These are phyloP conservation scores for Pythium pyrilobum DNA, from an alignment of 352 stramenopile species.

Conservation along the genomic window DNA sequence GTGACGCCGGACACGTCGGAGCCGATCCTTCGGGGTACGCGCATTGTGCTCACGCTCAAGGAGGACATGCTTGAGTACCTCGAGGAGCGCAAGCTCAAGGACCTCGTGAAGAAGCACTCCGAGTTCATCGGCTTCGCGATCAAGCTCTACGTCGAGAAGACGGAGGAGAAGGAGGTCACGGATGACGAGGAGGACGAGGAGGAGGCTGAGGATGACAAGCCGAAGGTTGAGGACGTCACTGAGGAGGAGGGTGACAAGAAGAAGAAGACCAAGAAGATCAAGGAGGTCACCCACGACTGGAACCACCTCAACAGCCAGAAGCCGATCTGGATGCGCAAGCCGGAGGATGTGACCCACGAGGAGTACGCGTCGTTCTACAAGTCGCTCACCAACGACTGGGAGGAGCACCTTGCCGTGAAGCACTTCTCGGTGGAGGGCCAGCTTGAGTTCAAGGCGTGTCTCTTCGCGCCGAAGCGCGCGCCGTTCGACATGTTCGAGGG, in stretches of 20 bases:
- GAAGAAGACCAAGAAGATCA: conserved; percentile 97
- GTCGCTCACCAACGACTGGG: conserved; percentile 99
- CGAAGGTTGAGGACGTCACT: conserved; percentile 96
- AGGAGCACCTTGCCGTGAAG: conserved; percentile 97
- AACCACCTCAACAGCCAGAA: conserved; percentile 99
- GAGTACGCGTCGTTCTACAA: conserved; percentile 99
- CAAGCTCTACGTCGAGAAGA: conserved; percentile 99
- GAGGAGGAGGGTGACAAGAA: conserved; percentile 98
- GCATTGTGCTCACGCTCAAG: conserved; percentile 98
- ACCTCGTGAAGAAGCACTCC: conserved; percentile 99
- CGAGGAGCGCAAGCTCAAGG: conserved; percentile 97
- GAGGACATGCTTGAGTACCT: conserved; percentile 99
- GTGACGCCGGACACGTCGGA: conserved; percentile 88
- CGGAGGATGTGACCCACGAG: conserved; percentile 98
- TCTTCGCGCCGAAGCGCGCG: conserved; percentile 98
- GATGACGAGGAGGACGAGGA: conserved; percentile 97
- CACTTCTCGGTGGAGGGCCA: conserved; percentile 99
- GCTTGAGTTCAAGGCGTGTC: conserved; percentile 98
- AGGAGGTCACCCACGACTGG: conserved; percentile 99
- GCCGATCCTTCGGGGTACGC: conserved; percentile 89
- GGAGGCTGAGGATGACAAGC: conserved; percentile 94
- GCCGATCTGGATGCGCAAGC: conserved; percentile 99
- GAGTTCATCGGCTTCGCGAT: conserved; percentile 99
- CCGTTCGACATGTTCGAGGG: conserved; percentile 99
- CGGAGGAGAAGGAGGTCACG: conserved; percentile 98